phyloP scores from a whole-genome alignment of 176 grass and related monocot species.

The Aegilops bicornis region DNA sequence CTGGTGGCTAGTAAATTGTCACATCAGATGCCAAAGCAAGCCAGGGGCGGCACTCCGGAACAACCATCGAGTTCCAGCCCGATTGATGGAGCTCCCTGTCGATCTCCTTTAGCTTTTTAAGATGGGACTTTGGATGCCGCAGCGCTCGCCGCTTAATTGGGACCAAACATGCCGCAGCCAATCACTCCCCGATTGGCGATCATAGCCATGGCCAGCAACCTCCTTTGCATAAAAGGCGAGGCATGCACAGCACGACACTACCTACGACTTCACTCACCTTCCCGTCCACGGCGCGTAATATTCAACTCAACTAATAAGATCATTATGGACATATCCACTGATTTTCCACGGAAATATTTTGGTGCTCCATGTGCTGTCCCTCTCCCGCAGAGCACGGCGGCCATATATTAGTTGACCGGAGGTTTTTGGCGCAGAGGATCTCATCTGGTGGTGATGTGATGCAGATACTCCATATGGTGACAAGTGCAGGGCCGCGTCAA shows the following conservation, averaged over 20 bases:
- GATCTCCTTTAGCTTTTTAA: constrained; percentile 52
- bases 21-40: constrained; percentile 50
- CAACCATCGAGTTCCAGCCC: constrained; percentile 53
- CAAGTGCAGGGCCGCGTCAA: constrained; percentile 36
- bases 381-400: not conserved
- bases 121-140: constrained; percentile 54
- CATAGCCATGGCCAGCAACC: constrained; percentile 5
- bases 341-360: not conserved
- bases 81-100: constrained; percentile 52
- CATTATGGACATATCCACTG: not conserved
- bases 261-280: not conserved
- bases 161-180: constrained; percentile 35
- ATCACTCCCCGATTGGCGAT: constrained; percentile 24
- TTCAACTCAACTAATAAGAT: not conserved
- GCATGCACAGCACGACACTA: not conserved
- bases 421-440: constrained; percentile 9
- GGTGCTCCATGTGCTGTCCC: not conserved
- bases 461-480: constrained; percentile 11
- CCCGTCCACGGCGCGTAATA: too few relatives aligned
- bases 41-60: constrained; percentile 32
- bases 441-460: not conserved
- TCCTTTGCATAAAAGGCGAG: not conserved
- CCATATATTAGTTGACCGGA: not conserved
- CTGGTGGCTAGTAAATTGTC: not conserved
- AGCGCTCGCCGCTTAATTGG: not conserved